Evolutionary conservation across 2,329 filamentous ascomycete species (phyloP), one percentile per base, ranked within the genome.

Genomic region (Penicillium brasilianum): DNA sequence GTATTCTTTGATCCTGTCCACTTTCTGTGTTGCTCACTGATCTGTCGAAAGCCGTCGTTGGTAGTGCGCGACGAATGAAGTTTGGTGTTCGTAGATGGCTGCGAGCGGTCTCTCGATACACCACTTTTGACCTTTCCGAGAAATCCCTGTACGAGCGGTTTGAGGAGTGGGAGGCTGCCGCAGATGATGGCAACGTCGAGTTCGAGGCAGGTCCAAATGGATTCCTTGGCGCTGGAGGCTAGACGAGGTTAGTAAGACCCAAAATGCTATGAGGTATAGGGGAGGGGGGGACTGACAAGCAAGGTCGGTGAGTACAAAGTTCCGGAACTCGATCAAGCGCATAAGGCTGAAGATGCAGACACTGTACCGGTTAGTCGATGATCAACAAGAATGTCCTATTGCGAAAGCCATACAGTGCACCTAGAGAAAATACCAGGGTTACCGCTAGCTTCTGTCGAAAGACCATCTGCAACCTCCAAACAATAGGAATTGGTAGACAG

Each of bases 311-410:
- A 46, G 43, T 25, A 46, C 22, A 7, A 46, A 46, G 22, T 46
- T 28, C 22, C 22, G 22, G 13, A 46, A 46, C 43, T 46, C 22
- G 13, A 46, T 20, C 14, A 46, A 7, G 43, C 43, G 43, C 43
- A 28, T 46, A 16, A 28, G 20, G 5, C 67, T 69, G 48, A 69
- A 69, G 11, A 69, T 65, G 43, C 66, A 68, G 13, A 69, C 66
- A 50, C 63, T 64, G 18, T 9, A 9, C 30, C 13, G 20, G 32
- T 52, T 22, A 51, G 32, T 30, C 5, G 16, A 50, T 5, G 11
- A 11, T 44, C 5, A 14, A 44, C 5, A 18, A 1, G 22, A 14
- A 44, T 22, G 9, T 43, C n/a, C n/a, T 28, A 11, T 11, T 4
- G 16, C 7, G 10, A 22, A 34, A 5, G 6, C 14, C 60, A 11